Conservation (phyloP, 768 basidiomycete species). For the Hygrocybe coccinea region DNA sequence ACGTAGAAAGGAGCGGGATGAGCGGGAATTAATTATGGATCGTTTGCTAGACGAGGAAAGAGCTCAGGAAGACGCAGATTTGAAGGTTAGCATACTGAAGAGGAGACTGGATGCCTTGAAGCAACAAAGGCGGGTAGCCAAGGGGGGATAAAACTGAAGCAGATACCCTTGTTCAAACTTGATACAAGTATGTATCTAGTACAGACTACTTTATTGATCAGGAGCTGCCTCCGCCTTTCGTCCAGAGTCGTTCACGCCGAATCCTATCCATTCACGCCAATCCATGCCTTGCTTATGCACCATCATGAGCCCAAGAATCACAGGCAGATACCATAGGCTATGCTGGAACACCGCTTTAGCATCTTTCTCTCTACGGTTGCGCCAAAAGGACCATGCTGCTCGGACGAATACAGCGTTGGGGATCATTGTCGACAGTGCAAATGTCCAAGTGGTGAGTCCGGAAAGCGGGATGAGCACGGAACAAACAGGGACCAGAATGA, state of each 20-base stretch:
- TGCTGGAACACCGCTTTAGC: constrained; percentile 76
- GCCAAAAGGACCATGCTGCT: constrained; percentile 75
- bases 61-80: constrained; percentile 84
- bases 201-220: neutral
- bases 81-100: constrained; percentile 63
- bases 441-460: constrained; percentile 89
- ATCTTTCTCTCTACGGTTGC: constrained; percentile 62
- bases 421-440: constrained; percentile 68
- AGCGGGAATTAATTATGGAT: constrained; percentile 81
- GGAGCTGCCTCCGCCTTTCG: too few species aligned
- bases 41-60: constrained; percentile 78
- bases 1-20: constrained; percentile 58
- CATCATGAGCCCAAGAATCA: constrained; percentile 90
- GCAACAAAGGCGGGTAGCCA: constrained; percentile 31
- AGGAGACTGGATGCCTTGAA: constrained; percentile 56
- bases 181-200: neutral
- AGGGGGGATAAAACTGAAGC: neutral
- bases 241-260: constrained; percentile 11
- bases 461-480: constrained; percentile 79
- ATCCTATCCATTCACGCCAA: constrained; percentile 62
- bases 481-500: constrained; percentile 72
- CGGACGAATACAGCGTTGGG: constrained; percentile 69
- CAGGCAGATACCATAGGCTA: constrained; percentile 86
- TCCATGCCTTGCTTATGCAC: constrained; percentile 83
- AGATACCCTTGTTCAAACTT: neutral